Evolutionary conservation across 2,329 filamentous ascomycete genomes (phyloP), one percentile per base, ranked within the genome.

Genomic region (Xylariaceae sp.): DNA sequence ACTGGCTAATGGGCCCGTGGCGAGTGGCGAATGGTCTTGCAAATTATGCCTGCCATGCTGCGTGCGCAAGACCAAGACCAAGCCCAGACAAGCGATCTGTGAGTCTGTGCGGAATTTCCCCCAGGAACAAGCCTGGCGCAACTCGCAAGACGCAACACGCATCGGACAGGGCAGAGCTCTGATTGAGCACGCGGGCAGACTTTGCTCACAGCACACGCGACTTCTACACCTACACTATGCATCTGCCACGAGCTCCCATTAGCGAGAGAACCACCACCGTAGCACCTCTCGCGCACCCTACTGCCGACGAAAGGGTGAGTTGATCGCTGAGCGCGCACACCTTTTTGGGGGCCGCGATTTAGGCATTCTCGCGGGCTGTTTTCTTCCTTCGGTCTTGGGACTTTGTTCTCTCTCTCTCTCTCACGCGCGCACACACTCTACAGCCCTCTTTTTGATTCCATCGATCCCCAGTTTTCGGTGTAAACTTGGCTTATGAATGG

Each of bases 381-480:
- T 30, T 30, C 23, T 30, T 30, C 23, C 23, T 13, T 53, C 61
- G 55, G 11, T 60, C 17, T 52, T 55, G 34, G 53, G 50, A 53
- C 15, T 13, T 51, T 51, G 34, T 13, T 51, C 7, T 34, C 23
- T 51, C 23, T 34, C 49, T n/a, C 30, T 37, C 45, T 18, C 39
- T 45, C 42, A 17, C 51, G 2, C 51, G 6, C 34, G 18, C 17
- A 6, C 51, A 44, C n/a, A 53, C 51, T 4, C 35, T 5, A 30
- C 23, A 5, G 23, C 23, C 18, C n/a, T 53, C 5, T 35, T 30
- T n/a, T 30, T 35, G 10, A 30, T 18, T 30, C 11, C 18, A n/a
- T 58, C 35, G 23, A 4, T 53, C 13, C 42, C 50, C 48, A 35
- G 60, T 66, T 69, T 68, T 70, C 68, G 68, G 68, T 70, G 68